Percentiles rank a stretch among this genome's conserved stretches.
phyloP scores from a whole-genome alignment of 208 protist genomes.

The Crithidia sp. region DNA sequence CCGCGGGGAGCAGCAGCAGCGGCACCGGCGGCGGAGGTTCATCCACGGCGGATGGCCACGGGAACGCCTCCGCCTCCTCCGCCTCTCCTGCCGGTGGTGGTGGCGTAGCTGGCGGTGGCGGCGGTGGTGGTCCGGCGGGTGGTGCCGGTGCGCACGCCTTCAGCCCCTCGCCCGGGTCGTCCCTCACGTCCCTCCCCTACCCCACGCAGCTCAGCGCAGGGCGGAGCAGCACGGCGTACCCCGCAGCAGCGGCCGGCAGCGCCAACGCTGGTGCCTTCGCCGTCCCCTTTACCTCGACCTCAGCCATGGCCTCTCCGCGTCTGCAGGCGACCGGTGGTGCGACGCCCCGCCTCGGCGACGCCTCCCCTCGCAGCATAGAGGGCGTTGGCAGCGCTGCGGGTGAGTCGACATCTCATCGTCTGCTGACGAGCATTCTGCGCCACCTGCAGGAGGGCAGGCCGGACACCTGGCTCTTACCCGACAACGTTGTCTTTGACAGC shows the following conservation, averaged over 20 bases:
- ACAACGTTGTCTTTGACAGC: constrained; percentile 46
- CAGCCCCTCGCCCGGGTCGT: neutral
- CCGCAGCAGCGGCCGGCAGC: neutral
- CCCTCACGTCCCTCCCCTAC: neutral
- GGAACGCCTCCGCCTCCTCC: neutral
- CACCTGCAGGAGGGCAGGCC: constrained; percentile 32
- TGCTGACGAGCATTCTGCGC: constrained; percentile 20
- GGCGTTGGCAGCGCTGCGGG: neutral
- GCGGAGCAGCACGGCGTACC: neutral
- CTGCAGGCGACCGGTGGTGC: neutral
- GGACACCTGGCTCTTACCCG: constrained; percentile 18
- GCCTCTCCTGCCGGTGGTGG: constrained; percentile 5
- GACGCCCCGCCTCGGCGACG: neutral
- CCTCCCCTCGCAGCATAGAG: neutral
- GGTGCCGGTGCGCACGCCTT: neutral
- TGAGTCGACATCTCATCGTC: neutral
- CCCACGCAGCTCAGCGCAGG: neutral
- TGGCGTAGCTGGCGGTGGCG: constrained; percentile 1
- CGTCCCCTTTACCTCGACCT: neutral
- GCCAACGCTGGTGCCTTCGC: constrained; percentile 6
- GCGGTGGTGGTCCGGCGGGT: neutral
- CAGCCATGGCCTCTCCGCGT: constrained; percentile 22
- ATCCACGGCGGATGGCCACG: constrained; percentile 7
- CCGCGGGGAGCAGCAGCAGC: neutral
- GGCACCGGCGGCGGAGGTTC: no score